Conservation (phyloP, 1,284 basidiomycete species). For the Tetrapyrgos nigripes region DNA sequence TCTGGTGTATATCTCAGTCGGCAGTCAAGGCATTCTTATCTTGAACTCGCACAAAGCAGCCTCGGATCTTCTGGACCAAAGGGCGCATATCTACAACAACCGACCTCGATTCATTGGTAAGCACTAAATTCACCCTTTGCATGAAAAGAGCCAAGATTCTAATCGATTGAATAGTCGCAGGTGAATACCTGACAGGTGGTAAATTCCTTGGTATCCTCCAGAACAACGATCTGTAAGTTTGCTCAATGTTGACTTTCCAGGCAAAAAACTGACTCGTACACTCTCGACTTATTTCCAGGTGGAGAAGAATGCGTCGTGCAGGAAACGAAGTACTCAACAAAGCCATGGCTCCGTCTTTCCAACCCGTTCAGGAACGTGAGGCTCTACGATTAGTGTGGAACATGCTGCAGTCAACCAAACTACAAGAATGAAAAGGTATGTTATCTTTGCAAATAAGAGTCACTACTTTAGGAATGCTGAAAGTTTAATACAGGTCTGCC, state of each 20-base stretch:
- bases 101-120: constrained; percentile 19
- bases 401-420: background rate
- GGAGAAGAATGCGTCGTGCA: constrained; percentile 15
- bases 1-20: background rate
- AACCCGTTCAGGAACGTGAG: background rate
- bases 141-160: too few relatives aligned
- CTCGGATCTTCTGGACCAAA: background rate
- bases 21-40: background rate
- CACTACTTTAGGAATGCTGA: background rate
- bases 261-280: background rate
- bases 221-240: background rate
- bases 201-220: background rate
- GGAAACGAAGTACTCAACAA: constrained; percentile 4
- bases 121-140: too few relatives aligned
- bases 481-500: constrained; percentile 6
- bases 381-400: background rate
- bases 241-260: background rate
- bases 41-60: background rate
- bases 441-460: too few relatives aligned
- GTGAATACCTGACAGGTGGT: background rate
- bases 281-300: constrained; percentile 6
- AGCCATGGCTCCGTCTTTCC: background rate
- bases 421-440: background rate
- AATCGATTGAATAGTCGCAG: background rate
- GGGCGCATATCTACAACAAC: background rate